These are phyloP conservation scores for Taiwanofungus camphoratus DNA, from an alignment of 1,284 basidiomycete genomes.

Conservation along the genomic window DNA sequence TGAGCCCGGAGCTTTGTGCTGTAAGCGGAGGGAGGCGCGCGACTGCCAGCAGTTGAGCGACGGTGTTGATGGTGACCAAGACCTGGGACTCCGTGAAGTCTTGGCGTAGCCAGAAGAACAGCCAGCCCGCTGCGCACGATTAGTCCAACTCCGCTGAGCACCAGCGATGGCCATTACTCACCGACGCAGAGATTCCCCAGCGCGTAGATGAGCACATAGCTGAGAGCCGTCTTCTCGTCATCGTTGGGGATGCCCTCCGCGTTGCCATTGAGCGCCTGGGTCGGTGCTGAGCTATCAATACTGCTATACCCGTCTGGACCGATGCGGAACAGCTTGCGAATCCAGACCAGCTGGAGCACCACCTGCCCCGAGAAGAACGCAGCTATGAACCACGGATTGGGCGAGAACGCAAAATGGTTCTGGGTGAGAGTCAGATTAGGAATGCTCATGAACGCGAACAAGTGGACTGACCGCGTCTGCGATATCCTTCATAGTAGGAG, in stretches of 20 bases:
- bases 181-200: constrained; percentile 32
- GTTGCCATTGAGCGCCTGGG: neutral
- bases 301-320: constrained; percentile 14
- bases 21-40: constrained; percentile 21
- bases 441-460: neutral
- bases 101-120: constrained; percentile 30
- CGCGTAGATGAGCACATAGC: constrained; percentile 29
- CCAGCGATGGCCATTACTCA: constrained; percentile 9
- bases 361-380: constrained; percentile 31
- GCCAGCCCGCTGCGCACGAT: constrained; percentile 28
- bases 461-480: constrained; percentile 26
- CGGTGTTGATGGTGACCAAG: constrained; percentile 29
- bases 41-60: constrained; percentile 28
- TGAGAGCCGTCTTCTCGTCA: constrained; percentile 18
- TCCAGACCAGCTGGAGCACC: constrained; percentile 27
- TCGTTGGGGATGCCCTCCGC: constrained; percentile 9
- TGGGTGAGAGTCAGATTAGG: constrained; percentile 6
- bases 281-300: constrained; percentile 4
- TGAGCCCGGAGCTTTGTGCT: constrained; percentile 15
- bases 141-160: neutral
- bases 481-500: constrained; percentile 32
- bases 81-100: constrained; percentile 26
- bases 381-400: constrained; percentile 30
- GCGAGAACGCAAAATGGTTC: constrained; percentile 34
- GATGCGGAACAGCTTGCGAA: constrained; percentile 23